Conservation (phyloP, 2,329 filamentous ascomycete genomes). For the Epicoccum nigrum region DNA sequence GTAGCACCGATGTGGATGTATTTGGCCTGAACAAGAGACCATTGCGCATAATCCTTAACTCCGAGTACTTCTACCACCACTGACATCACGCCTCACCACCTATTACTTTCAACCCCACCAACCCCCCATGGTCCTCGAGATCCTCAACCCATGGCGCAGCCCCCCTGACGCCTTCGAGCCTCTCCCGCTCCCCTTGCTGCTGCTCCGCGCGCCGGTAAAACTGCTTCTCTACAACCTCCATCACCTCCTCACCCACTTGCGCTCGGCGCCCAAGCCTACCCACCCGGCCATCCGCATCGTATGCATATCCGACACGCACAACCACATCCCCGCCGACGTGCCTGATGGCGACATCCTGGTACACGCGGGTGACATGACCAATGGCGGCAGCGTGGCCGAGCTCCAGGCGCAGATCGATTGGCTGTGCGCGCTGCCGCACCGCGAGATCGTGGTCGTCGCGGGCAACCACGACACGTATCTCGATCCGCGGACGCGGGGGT, state of each 20-base stretch:
- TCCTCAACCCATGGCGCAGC: constrained; percentile 34
- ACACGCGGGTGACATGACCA: constrained; percentile 85
- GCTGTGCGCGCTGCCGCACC: constrained; percentile 75
- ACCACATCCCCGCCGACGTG: constrained; percentile 62
- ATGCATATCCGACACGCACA: constrained; percentile 90
- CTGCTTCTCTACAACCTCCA: constrained; percentile 68
- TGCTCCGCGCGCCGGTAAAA: constrained; percentile 71
- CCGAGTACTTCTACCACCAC: neutral
- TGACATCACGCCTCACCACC: constrained; percentile 1
- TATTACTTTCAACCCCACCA: too few relatives aligned
- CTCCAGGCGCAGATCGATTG: constrained; percentile 87
- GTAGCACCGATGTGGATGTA: too few relatives aligned
- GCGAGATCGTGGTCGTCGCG: constrained; percentile 79
- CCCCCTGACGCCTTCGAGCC: constrained; percentile 50
- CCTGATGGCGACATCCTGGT: constrained; percentile 84
- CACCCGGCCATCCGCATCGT: constrained; percentile 73
- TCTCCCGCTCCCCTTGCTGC: constrained; percentile 62
- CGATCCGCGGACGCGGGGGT: constrained; percentile 67
- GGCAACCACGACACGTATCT: constrained; percentile 93
- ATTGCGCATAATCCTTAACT: too few relatives aligned
- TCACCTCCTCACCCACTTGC: constrained; percentile 68
- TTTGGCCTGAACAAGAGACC: too few relatives aligned
- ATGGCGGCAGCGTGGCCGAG: constrained; percentile 71
- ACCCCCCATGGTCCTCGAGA: constrained; percentile 39
- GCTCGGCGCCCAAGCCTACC: constrained; percentile 67